Evolutionary conservation across 352 stramenopile species (phyloP).

Genomic region (Pythium chondricola): DNA sequence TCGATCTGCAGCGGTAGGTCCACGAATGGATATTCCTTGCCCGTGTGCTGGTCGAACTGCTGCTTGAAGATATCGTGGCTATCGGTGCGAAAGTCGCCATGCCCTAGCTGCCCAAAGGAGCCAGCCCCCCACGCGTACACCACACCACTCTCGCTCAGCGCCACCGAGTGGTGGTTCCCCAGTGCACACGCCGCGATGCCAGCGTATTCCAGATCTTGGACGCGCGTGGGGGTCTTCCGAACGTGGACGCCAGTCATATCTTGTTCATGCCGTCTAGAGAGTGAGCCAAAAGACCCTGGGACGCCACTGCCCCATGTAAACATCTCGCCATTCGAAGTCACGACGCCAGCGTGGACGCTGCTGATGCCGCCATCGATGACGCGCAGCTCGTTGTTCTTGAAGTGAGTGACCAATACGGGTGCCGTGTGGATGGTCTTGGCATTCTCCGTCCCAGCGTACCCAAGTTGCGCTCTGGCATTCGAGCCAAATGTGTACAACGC

Average conservation of each 20-base stretch:
- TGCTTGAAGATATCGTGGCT: constrained; percentile 51
- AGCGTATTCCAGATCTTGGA: constrained; percentile 65
- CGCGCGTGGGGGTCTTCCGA: constrained; percentile 36
- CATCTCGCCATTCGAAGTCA: constrained; percentile 56
- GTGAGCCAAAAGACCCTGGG: constrained; percentile 57
- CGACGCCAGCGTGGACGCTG: constrained; percentile 46
- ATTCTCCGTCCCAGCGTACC: constrained; percentile 38
- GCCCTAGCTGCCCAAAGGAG: constrained; percentile 60
- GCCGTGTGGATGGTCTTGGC: constrained; percentile 24
- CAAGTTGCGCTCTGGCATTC: constrained; percentile 48
- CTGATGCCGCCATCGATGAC: constrained; percentile 41
- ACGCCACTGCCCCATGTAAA: constrained; percentile 69
- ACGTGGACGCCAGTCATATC: constrained; percentile 1
- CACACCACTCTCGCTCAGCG: constrained; percentile 40
- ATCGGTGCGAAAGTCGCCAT: constrained; percentile 44
- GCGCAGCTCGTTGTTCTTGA: constrained; percentile 67
- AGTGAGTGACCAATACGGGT: constrained; percentile 45
- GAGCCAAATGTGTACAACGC: constrained; percentile 68
- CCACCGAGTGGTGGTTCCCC: constrained; percentile 65
- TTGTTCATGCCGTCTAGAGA: constrained; percentile 3
- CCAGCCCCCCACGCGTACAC: constrained; percentile 73
- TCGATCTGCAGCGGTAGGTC: constrained; percentile 67
- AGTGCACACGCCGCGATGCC: constrained; percentile 36
- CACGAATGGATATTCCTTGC: constrained; percentile 56
- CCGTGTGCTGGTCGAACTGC: constrained; percentile 63